Conservation (phyloP, 495 filamentous ascomycete species). For the Hyaloscypha hepaticicola region DNA sequence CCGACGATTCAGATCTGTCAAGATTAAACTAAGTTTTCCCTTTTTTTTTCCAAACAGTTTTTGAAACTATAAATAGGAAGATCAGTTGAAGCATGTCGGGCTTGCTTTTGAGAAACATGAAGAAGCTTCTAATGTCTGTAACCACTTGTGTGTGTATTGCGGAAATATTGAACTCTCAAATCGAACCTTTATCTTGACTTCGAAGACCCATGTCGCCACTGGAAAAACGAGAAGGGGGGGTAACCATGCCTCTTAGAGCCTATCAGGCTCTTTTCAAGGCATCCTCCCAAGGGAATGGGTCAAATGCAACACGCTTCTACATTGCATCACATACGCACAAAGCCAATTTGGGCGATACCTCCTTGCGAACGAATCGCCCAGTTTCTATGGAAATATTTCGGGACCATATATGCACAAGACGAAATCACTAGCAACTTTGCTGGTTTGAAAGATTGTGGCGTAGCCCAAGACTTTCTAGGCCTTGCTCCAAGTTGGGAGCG, state of each 20-base stretch:
- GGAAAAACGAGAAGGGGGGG: background rate
- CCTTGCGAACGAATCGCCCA: background rate
- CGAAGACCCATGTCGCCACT: background rate
- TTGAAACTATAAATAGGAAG: too few relatives aligned
- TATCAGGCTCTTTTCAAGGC: background rate
- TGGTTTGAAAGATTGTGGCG: background rate
- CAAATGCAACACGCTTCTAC: background rate
- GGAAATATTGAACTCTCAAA: background rate
- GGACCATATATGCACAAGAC: background rate
- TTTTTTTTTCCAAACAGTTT: too few relatives aligned
- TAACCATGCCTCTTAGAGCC: background rate
- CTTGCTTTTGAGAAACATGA: too few relatives aligned
- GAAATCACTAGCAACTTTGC: background rate
- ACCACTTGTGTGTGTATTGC: background rate
- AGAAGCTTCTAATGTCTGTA: background rate
- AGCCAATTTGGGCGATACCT: background rate
- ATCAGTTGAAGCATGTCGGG: too few relatives aligned
- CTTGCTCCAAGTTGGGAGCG: background rate
- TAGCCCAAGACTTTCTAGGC: background rate
- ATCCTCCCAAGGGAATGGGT: background rate
- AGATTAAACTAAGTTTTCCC: too few relatives aligned
- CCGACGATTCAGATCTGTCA: constrained; percentile 4
- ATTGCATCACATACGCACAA: constrained; percentile 5
- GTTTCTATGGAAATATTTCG: background rate
- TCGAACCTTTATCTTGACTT: background rate